These are phyloP conservation scores for Teunomyces cretensis DNA, from an alignment of 805 yeast genomes.

Conservation along the genomic window DNA sequence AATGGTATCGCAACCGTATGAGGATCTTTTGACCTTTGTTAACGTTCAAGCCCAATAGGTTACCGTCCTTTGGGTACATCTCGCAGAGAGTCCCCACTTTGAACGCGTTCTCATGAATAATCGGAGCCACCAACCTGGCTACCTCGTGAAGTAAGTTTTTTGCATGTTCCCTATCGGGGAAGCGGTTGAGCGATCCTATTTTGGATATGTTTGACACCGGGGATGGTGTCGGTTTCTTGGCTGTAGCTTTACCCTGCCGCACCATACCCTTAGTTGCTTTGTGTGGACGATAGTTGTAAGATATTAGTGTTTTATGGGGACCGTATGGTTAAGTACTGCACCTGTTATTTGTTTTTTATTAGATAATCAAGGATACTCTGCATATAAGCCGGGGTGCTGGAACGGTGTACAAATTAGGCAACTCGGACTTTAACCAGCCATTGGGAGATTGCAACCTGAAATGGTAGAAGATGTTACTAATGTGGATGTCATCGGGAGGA, in stretches of 20 bases:
- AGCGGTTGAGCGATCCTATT: constrained; percentile 38
- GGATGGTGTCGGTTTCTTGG: constrained; percentile 24
- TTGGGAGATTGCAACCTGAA: too few species aligned
- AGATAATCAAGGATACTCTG: background rate
- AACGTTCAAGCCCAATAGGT: constrained; percentile 78
- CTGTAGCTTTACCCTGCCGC: constrained; percentile 1
- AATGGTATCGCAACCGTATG: constrained; percentile 63
- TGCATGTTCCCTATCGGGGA: constrained; percentile 38
- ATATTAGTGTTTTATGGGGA: background rate
- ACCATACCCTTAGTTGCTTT: background rate
- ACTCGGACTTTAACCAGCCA: background rate
- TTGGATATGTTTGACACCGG: constrained; percentile 36
- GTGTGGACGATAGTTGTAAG: background rate
- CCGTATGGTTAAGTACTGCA: background rate
- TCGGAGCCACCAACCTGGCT: constrained; percentile 71
- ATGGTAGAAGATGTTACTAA: too few species aligned
- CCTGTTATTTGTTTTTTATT: background rate
- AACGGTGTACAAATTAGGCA: background rate
- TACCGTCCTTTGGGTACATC: constrained; percentile 69
- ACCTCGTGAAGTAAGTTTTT: constrained; percentile 60
- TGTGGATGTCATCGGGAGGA: too few species aligned
- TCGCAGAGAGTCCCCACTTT: constrained; percentile 72
- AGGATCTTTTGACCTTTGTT: constrained; percentile 73
- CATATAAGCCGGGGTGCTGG: background rate
- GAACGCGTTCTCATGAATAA: constrained; percentile 67